phyloP scores from a whole-genome alignment of 768 basidiomycete genomes.

The Dacryopinax primogenitus region DNA sequence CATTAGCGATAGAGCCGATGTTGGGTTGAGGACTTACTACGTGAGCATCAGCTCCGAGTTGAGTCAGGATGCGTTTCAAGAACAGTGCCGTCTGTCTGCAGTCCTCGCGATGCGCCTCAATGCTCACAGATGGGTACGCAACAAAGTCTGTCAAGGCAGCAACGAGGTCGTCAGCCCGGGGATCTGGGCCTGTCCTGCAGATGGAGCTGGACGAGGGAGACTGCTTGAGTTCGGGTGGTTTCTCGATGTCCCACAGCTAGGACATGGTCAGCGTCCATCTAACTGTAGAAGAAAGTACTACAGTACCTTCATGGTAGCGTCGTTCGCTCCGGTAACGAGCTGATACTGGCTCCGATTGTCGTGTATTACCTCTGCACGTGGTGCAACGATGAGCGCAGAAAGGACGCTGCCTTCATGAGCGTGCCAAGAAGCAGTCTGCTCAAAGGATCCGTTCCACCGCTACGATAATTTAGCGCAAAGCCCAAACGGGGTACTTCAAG shows the following conservation, averaged over 20 bases:
- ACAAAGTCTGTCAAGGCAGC: slow-evolving; percentile 77
- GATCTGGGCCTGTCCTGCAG: slow-evolving; percentile 17
- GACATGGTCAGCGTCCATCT: slow-evolving; percentile 1
- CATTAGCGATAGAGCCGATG: background rate
- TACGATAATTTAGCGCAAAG: slow-evolving; percentile 23
- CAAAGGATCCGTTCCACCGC: slow-evolving; percentile 75
- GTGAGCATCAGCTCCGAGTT: slow-evolving; percentile 72
- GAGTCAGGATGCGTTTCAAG: slow-evolving; percentile 73
- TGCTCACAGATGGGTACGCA: slow-evolving; percentile 76
- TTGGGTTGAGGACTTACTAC: slow-evolving; percentile 38
- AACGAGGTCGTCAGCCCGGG: slow-evolving; percentile 46
- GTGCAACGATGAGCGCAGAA: slow-evolving; percentile 45
- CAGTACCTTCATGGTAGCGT: slow-evolving; percentile 72
- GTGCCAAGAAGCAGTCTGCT: slow-evolving; percentile 69
- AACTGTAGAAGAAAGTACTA: background rate
- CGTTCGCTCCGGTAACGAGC: slow-evolving; percentile 72
- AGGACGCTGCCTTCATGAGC: slow-evolving; percentile 74
- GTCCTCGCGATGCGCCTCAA: slow-evolving; percentile 56
- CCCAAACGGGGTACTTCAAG: slow-evolving; percentile 1
- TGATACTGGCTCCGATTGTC: slow-evolving; percentile 27
- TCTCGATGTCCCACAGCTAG: slow-evolving; percentile 33
- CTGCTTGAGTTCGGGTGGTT: slow-evolving; percentile 12
- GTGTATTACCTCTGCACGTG: slow-evolving; percentile 16
- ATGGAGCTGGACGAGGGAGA: slow-evolving; percentile 1
- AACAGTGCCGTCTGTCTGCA: slow-evolving; percentile 91